phyloP scores from a whole-genome alignment of 2,329 filamentous ascomycete species.

The Aspergillus sp. region DNA sequence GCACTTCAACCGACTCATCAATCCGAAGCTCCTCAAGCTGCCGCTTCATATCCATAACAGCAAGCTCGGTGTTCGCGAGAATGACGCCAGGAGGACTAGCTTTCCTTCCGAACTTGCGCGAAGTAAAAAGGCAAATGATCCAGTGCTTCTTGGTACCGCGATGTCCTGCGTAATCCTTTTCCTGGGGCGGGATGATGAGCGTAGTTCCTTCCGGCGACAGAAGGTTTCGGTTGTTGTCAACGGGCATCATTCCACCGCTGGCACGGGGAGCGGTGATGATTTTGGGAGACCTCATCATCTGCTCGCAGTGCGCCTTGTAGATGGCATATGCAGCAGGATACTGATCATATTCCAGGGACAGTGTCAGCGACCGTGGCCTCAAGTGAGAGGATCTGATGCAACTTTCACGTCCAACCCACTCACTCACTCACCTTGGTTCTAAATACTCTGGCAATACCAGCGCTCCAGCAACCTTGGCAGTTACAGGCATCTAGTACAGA shows the following conservation, averaged over 20 bases:
- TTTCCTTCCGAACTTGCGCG: slow-evolving; percentile 47
- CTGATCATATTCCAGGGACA: slow-evolving; percentile 18
- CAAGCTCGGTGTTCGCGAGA: slow-evolving; percentile 48
- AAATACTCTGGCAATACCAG: slow-evolving; percentile 58
- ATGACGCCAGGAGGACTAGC: slow-evolving; percentile 43
- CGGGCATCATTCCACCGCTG: not conserved
- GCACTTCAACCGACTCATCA: slow-evolving; percentile 1
- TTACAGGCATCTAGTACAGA: slow-evolving; percentile 56
- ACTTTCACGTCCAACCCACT: not conserved
- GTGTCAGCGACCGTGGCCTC: not conserved
- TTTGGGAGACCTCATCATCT: slow-evolving; percentile 15
- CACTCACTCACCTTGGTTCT: slow-evolving; percentile 25
- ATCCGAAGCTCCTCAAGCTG: slow-evolving; percentile 1
- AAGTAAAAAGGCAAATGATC: slow-evolving; percentile 62
- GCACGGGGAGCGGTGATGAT: slow-evolving; percentile 3
- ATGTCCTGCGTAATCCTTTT: slow-evolving; percentile 28
- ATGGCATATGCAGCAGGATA: slow-evolving; percentile 53
- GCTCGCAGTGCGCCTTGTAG: slow-evolving; percentile 51
- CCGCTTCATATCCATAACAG: slow-evolving; percentile 50
- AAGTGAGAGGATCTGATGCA: not conserved
- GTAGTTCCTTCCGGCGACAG: slow-evolving; percentile 45
- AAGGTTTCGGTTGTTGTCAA: slow-evolving; percentile 5
- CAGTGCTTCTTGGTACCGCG: slow-evolving; percentile 43
- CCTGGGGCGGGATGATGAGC: slow-evolving; percentile 54
- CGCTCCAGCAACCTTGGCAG: slow-evolving; percentile 56